Evolutionary conservation across 768 basidiomycete species (phyloP), one percentile per base, ranked within the genome.

Genomic region (Mycena chlorophos): DNA sequence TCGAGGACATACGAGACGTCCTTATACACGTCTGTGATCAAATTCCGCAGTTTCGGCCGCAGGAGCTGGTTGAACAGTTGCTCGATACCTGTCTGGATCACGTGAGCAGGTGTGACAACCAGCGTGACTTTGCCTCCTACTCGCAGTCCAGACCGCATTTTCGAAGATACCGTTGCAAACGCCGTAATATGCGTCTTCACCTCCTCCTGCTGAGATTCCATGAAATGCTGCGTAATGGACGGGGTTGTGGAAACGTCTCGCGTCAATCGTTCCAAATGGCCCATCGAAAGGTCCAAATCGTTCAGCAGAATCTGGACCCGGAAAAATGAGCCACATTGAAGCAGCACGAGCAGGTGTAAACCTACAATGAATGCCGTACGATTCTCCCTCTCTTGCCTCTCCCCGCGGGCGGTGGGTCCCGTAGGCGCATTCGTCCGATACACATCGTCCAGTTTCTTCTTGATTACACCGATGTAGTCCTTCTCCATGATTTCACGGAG

Each of bases 1-100:
- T 97, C 94, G 14, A 98, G 75, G 22, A 89, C 69, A 67, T 99
- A 98, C 4, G 85, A 84, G 5, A 94, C 81, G 60, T 95, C 95
- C 67, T 88, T 94, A 72, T 96, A 97, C 5, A 94, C 82, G 57
- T 98, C 97, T 4, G 84, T 72, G 45, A 98, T 78, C 43, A 98
- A 76, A 30, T 83, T 89, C 23, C 97, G 85, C 46, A 99, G 70
- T 55, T 86, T 87, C 0, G 97, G 95, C 19, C 95, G 83, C 63
- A 95, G 80, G 10, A 98, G 78, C 67, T 98, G 96, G 64, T 94
- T 98, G 77, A 98, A 98, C 31, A 98, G 77, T 63, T 96, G 93
- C 63, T 99, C 97, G 25, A 97, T 75, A 16, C 95, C 92, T 2
- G 81, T 75, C 92, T 94, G 43, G 20, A 51, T 26, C 50, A 25